Evolutionary conservation across 164 flowering plant genomes (phyloP).

Genomic region (Vitis rotundifolia): DNA sequence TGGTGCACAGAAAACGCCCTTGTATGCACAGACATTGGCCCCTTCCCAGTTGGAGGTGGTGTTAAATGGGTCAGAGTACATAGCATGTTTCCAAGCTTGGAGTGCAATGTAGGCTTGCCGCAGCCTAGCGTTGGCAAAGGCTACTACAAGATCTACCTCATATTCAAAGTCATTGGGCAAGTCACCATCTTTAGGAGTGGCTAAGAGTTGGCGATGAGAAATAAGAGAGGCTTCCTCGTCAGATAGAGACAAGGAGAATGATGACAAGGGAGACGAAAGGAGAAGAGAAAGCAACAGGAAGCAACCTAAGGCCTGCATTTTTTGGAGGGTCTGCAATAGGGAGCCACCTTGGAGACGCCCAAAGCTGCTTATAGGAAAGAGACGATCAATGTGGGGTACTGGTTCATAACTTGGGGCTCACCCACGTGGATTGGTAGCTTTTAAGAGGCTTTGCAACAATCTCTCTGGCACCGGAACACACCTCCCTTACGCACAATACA

Average conservation of each 20-base stretch:
- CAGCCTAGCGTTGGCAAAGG: constrained; percentile 48
- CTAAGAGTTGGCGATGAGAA: constrained; percentile 42
- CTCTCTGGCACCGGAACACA: neutral
- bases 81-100: constrained; percentile 65
- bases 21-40: constrained; percentile 10
- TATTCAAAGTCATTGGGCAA: constrained; percentile 30
- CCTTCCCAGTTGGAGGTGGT: constrained; percentile 26
- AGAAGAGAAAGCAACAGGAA: constrained; percentile 23
- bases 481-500: too few relatives aligned
- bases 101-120: constrained; percentile 55
- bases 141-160: constrained; percentile 16
- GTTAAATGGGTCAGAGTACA: constrained; percentile 63
- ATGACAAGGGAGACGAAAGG: constrained; percentile 8
- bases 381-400: too few relatives aligned
- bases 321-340: constrained; percentile 4
- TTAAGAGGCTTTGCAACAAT: constrained; percentile 4
- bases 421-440: neutral
- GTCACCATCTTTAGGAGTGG: constrained; percentile 25
- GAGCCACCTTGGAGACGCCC: constrained; percentile 25
- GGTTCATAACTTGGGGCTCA: too few relatives aligned
- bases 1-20: constrained; percentile 12
- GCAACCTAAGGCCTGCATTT: constrained; percentile 41
- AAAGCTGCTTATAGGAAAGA: constrained; percentile 29
- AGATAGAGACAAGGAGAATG: constrained; percentile 27
- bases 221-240: constrained; percentile 38